A percentile compares a stretch with the other conserved stretches of the same genome.
Evolutionary conservation across 2,329 filamentous ascomycete species (phyloP).

Genomic region (Aureobasidium zeae): DNA sequence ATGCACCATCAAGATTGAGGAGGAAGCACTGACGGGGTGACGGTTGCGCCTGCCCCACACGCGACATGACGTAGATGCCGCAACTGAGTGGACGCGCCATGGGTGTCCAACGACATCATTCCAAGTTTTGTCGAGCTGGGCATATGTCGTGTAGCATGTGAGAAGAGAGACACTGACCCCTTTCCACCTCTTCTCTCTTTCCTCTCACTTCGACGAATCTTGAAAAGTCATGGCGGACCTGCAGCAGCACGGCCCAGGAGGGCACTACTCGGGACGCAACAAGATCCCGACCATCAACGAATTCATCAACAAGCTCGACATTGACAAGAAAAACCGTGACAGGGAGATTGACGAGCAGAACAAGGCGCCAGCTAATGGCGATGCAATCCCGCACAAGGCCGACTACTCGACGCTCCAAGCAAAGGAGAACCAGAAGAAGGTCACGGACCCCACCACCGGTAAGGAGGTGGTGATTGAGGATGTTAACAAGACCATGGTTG

Average conservation of each 20-base stretch:
- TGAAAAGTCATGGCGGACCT: constrained; percentile 34
- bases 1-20: not conserved
- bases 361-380: constrained; percentile 27
- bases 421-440: constrained; percentile 45
- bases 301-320: constrained; percentile 70
- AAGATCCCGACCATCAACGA: constrained; percentile 80
- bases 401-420: constrained; percentile 31
- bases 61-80: not conserved
- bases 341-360: constrained; percentile 54
- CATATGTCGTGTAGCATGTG: constrained; percentile 8
- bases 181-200: not conserved
- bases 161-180: not conserved
- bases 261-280: constrained; percentile 72
- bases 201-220: not conserved
- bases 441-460: constrained; percentile 83
- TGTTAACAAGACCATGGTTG: constrained; percentile 59
- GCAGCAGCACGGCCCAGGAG: constrained; percentile 45
- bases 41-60: not conserved
- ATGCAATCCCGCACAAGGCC: constrained; percentile 40
- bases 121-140: constrained; percentile 6
- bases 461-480: constrained; percentile 80
- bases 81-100: constrained; percentile 3
- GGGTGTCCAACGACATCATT: not conserved
- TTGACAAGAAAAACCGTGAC: constrained; percentile 68
- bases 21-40: not conserved